Percentiles rank a stretch among this genome's conserved stretches.
These are phyloP conservation scores for Physcia stellaris DNA, from an alignment of 495 filamentous ascomycete genomes.

Conservation along the genomic window DNA sequence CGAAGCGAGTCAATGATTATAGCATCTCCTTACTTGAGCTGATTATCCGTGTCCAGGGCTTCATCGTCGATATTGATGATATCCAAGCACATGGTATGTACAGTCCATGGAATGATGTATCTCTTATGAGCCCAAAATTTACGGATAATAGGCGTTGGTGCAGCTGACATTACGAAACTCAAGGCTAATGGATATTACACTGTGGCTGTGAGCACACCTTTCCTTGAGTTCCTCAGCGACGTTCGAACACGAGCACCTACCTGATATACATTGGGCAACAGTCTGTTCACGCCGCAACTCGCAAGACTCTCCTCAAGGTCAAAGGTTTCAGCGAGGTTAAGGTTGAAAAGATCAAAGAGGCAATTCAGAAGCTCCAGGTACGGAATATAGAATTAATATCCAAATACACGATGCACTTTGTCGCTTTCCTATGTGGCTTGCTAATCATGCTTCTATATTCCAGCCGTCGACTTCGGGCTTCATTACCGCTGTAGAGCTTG, in stretches of 20 bases:
- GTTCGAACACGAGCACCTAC: no score
- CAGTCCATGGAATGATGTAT: no score
- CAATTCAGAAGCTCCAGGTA: conserved; percentile 57
- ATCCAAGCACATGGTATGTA: conserved; percentile 56
- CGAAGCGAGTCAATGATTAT: conserved; percentile 30
- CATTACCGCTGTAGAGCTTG: conserved; percentile 61
- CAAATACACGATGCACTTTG: no score
- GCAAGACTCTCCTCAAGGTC: conserved; percentile 54
- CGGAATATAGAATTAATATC: no score
- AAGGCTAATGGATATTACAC: conserved; percentile 60
- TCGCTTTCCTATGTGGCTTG: not conserved
- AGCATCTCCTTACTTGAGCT: not conserved
- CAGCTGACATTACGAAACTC: conserved; percentile 61
- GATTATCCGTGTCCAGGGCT: conserved; percentile 20
- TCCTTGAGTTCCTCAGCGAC: no score
- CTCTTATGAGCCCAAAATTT: not conserved
- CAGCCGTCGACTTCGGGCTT: conserved; percentile 58
- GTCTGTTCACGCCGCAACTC: conserved; percentile 54
- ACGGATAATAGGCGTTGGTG: conserved; percentile 44
- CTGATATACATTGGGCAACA: no score
- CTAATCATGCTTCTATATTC: not conserved
- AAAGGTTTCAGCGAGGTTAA: conserved; percentile 73
- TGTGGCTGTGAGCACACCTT: conserved; percentile 41
- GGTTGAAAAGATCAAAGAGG: conserved; percentile 73
- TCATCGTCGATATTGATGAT: conserved; percentile 62